Evolutionary conservation across 257 asterid genomes (phyloP), one percentile per base, ranked within the genome.

Genomic region (Handroanthus guayacan): DNA sequence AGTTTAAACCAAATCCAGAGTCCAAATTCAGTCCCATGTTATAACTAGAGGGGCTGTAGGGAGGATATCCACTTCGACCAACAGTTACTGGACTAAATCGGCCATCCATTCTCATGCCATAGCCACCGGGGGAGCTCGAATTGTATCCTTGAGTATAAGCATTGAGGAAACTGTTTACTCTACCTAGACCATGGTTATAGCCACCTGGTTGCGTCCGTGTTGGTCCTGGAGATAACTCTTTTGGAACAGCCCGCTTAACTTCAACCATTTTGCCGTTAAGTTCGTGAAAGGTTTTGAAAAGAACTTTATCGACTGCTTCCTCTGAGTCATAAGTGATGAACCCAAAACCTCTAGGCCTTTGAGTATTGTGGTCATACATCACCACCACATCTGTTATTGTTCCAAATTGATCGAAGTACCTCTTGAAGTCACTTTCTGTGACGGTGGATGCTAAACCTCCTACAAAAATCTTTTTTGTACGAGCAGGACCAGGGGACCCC

Each of bases 341-440:
- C 43, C 98, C 98, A 65, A 93, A 93, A 75, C 98, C 97, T 89
- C 98, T 89, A 62, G 98, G 97, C 84, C 98, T 87, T 76, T 92
- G 96, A 12, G 98, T 94, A 58, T 90, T 94, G 74, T 91, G 98
- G 76, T 94, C 97, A 76, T 91, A 94, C 98, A 94, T 91, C 77
- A 94, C 98, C 37, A 94, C 97, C 16, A 89, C 98, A 69, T 94
- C 98, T 2, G 92, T 83, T 72, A 89, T 81, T 4, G 85, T 83
- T 67, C 98, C 98, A 9, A 90, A 94, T 77, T 91, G 95, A 75
- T 91, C 95, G 50, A 93, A 93, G 87, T 93, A 91, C 57, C 76
- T 81, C 84, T 93, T 93, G 89, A 93, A 91, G 82, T 93, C 95
- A 17, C 79, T 84, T 77, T 93, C 98, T 44, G 92, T 88, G 73